Evolutionary conservation across 768 basidiomycete species (phyloP).

Genomic region (Agaricus subrufescens): DNA sequence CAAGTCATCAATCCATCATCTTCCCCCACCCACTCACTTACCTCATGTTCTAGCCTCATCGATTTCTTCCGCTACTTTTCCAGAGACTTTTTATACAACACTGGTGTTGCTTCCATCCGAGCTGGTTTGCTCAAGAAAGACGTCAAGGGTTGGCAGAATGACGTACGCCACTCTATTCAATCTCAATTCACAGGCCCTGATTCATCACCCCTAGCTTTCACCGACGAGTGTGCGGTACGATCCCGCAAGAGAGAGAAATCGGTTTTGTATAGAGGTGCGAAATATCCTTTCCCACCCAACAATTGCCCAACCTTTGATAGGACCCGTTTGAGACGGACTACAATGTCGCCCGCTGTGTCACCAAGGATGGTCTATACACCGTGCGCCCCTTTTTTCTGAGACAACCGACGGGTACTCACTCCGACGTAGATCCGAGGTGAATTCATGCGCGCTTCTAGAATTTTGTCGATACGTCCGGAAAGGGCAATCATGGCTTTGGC

Average conservation of each 20-base stretch:
- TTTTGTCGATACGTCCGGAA: slow-evolving; percentile 74
- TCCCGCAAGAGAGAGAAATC: slow-evolving; percentile 82
- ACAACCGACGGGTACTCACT: neutral
- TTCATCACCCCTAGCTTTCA: slow-evolving; percentile 36
- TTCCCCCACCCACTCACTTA: slow-evolving; percentile 5
- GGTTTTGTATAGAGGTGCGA: slow-evolving; percentile 89
- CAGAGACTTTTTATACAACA: slow-evolving; percentile 89
- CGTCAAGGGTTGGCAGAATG: slow-evolving; percentile 91
- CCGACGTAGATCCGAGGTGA: slow-evolving; percentile 85
- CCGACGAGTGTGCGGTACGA: slow-evolving; percentile 43
- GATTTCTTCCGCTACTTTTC: slow-evolving; percentile 98
- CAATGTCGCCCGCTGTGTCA: slow-evolving; percentile 96
- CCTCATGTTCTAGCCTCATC: slow-evolving; percentile 58
- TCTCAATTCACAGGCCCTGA: neutral
- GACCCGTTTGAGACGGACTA: slow-evolving; percentile 97
- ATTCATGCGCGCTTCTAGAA: slow-evolving; percentile 93
- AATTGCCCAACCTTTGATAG: slow-evolving; percentile 35
- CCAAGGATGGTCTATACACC: slow-evolving; percentile 92
- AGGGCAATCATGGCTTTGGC: slow-evolving; percentile 79
- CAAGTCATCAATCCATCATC: slow-evolving; percentile 30
- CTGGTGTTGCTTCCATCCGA: slow-evolving; percentile 87
- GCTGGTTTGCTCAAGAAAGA: slow-evolving; percentile 88
- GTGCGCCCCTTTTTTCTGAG: slow-evolving; percentile 36
- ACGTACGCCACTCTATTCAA: slow-evolving; percentile 46
- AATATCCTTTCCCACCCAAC: slow-evolving; percentile 11